Evolutionary conservation across 805 yeast species (phyloP).

Genomic region (Saturnispora serradocipensis): DNA sequence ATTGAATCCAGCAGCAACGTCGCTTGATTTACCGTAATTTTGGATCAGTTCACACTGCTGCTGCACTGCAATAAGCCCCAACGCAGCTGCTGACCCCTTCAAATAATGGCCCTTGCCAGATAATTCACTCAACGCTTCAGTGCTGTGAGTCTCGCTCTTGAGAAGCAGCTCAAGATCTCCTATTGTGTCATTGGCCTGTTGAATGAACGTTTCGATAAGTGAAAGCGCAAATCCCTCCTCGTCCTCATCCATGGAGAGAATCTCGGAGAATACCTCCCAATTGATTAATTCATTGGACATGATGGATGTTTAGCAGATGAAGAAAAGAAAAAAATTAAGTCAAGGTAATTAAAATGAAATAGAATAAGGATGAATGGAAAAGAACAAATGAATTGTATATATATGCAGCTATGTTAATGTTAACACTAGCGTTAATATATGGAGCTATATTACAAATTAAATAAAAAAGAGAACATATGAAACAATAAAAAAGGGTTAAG

Average conservation of each 20-base stretch:
- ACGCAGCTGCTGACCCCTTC: slow-evolving; percentile 91
- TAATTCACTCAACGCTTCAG: slow-evolving; percentile 44
- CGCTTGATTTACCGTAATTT: slow-evolving; percentile 62
- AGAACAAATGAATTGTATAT: neutral
- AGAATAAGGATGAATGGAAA: neutral
- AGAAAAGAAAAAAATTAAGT: neutral
- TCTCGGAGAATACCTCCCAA: slow-evolving; percentile 82
- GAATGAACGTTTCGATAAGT: slow-evolving; percentile 74
- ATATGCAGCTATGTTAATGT: neutral
- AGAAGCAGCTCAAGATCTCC: slow-evolving; percentile 49
- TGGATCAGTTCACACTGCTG: slow-evolving; percentile 90
- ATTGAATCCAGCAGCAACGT: slow-evolving; percentile 26
- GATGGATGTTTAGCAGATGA: neutral
- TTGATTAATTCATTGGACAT: slow-evolving; percentile 52
- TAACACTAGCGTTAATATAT: neutral
- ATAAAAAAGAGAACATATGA: neutral
- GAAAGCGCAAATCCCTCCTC: slow-evolving; percentile 82
- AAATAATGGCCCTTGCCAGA: slow-evolving; percentile 83
- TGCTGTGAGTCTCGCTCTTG: slow-evolving; percentile 12
- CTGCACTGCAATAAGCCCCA: slow-evolving; percentile 77
- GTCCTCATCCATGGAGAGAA: slow-evolving; percentile 93
- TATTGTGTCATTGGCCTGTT: slow-evolving; percentile 80
- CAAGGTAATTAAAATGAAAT: neutral
- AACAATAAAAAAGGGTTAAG: neutral
- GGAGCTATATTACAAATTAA: neutral